Evolutionary conservation across 192 early-diverging fungal species (phyloP).

Genomic region (Phycomyces blakesleeanus): DNA sequence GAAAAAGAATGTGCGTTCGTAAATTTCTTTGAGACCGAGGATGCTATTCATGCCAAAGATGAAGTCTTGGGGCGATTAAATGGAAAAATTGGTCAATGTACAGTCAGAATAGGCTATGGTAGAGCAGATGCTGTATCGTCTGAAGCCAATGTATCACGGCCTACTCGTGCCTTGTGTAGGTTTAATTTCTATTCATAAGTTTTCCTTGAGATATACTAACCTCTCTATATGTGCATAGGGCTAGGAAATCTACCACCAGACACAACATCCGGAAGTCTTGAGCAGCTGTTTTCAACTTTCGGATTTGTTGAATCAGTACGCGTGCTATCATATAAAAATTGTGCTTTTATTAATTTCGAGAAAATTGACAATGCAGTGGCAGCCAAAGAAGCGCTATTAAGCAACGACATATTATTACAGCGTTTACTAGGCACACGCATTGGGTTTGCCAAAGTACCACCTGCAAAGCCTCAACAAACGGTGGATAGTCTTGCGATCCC

Average conservation of each 20-base stretch:
- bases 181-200: no score
- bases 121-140: slow-evolving; percentile 53
- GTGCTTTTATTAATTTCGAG: slow-evolving; percentile 94
- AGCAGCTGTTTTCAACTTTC: slow-evolving; percentile 69
- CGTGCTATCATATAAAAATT: slow-evolving; percentile 91
- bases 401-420: slow-evolving; percentile 72
- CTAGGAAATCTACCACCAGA: slow-evolving; percentile 88
- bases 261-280: slow-evolving; percentile 64
- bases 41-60: slow-evolving; percentile 82
- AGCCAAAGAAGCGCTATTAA: slow-evolving; percentile 81
- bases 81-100: slow-evolving; percentile 73
- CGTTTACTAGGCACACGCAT: slow-evolving; percentile 68
- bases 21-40: slow-evolving; percentile 80
- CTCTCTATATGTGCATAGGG: slow-evolving; percentile 63
- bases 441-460: slow-evolving; percentile 87
- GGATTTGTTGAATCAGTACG: slow-evolving; percentile 89
- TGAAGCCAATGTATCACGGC: slow-evolving; percentile 19
- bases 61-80: slow-evolving; percentile 70
- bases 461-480: no score
- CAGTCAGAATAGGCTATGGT: slow-evolving; percentile 79
- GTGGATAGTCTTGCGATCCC: background rate
- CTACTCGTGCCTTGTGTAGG: slow-evolving; percentile 11
- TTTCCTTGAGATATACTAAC: background rate
- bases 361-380: slow-evolving; percentile 83
- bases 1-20: slow-evolving; percentile 97